Percentiles rank a stretch among this genome's conserved stretches.
These are phyloP conservation scores for Aureobasidium sp. DNA, from an alignment of 2,329 filamentous ascomycete species.

Conservation along the genomic window DNA sequence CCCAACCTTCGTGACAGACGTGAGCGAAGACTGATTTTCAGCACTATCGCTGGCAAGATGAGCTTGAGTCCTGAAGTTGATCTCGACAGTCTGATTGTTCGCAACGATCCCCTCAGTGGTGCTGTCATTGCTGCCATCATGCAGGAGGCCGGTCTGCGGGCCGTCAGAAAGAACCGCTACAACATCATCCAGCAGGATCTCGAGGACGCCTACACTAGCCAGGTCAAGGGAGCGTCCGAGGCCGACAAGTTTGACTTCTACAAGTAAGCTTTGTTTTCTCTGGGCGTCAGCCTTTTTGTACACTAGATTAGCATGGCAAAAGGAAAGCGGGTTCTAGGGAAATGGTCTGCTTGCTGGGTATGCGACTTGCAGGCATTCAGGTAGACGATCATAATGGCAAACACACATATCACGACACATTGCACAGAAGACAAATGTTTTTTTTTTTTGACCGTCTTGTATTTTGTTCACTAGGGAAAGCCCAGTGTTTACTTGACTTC, in stretches of 20 bases:
- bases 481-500: slow-evolving; percentile 6
- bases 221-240: slow-evolving; percentile 79
- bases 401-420: slow-evolving; percentile 11
- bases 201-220: slow-evolving; percentile 93
- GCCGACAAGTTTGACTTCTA: slow-evolving; percentile 83
- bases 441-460: slow-evolving; percentile 12
- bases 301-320: slow-evolving; percentile 2
- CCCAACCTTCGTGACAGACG: slow-evolving; percentile 88
- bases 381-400: slow-evolving; percentile 15
- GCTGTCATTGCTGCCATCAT: slow-evolving; percentile 98
- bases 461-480: slow-evolving; percentile 11
- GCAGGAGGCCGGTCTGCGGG: slow-evolving; percentile 93
- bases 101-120: slow-evolving; percentile 91
- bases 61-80: slow-evolving; percentile 94
- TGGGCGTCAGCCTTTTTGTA: not conserved
- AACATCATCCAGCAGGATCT: slow-evolving; percentile 98
- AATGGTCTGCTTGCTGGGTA: slow-evolving; percentile 1
- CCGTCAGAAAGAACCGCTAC: slow-evolving; percentile 95
- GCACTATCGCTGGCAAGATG: slow-evolving; percentile 96
- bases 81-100: slow-evolving; percentile 88
- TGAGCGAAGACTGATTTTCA: slow-evolving; percentile 93
- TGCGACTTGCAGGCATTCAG: not conserved
- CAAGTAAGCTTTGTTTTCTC: slow-evolving; percentile 47
- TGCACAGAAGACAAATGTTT: not conserved
- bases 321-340: not conserved